Conservation (phyloP, 1,284 basidiomycete genomes). For the Marasmius fiardii region DNA sequence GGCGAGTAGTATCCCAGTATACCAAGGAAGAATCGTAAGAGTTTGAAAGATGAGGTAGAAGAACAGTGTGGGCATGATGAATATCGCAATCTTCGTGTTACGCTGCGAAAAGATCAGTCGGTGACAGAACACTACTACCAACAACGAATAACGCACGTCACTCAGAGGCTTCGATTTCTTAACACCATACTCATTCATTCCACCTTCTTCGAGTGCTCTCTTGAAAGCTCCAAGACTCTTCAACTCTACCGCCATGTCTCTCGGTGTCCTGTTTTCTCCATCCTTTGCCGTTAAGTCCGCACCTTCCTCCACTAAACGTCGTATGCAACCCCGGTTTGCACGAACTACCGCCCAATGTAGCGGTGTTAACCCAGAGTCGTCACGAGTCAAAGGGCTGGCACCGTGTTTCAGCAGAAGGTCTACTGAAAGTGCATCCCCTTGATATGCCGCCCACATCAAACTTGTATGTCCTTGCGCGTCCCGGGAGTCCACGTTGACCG, state of each 20-base stretch:
- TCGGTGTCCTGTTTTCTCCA: slow-evolving; percentile 81
- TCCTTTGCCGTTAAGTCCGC: slow-evolving; percentile 83
- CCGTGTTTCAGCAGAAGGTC: slow-evolving; percentile 89
- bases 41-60: slow-evolving; percentile 84
- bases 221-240: slow-evolving; percentile 88
- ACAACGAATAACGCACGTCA: slow-evolving; percentile 45
- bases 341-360: slow-evolving; percentile 99
- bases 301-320: slow-evolving; percentile 81
- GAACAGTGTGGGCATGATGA: slow-evolving; percentile 75
- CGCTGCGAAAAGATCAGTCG: slow-evolving; percentile 39
- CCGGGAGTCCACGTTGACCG: slow-evolving; percentile 82
- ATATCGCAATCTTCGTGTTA: slow-evolving; percentile 81
- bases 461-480: slow-evolving; percentile 94
- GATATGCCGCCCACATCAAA: slow-evolving; percentile 99
- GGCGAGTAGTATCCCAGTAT: slow-evolving; percentile 80
- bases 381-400: slow-evolving; percentile 72
- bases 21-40: slow-evolving; percentile 83
- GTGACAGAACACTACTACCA: slow-evolving; percentile 6
- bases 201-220: slow-evolving; percentile 84
- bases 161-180: slow-evolving; percentile 64
- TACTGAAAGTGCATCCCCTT: slow-evolving; percentile 94
- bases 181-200: slow-evolving; percentile 74
- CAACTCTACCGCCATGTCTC: slow-evolving; percentile 94
- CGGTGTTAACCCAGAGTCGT: slow-evolving; percentile 84
- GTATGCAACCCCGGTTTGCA: slow-evolving; percentile 86